These are phyloP conservation scores for Gossypium thurberi DNA, from an alignment of 345 rosid genomes.

Conservation along the genomic window DNA sequence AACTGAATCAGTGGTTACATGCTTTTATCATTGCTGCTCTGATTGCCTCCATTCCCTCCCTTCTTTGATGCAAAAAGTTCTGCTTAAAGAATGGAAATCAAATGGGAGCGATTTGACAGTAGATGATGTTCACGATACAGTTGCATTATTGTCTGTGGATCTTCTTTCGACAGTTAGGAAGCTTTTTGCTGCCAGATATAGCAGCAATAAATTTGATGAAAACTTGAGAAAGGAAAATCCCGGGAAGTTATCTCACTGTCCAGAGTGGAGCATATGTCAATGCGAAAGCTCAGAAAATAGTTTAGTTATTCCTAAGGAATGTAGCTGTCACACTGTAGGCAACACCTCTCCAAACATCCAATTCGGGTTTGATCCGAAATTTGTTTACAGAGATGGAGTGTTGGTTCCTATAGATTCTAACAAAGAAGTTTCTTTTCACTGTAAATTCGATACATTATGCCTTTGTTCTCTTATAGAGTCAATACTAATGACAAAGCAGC, in stretches of 20 bases:
- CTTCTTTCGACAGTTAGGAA: constrained; percentile 45
- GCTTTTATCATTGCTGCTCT: constrained; percentile 64
- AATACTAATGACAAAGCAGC: constrained; percentile 46
- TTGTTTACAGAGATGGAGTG: constrained; percentile 67
- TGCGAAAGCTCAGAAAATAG: constrained; percentile 37
- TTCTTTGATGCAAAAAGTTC: constrained; percentile 40
- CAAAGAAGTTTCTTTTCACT: constrained; percentile 42
- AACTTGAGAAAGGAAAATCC: constrained; percentile 20
- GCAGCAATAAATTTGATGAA: constrained; percentile 23
- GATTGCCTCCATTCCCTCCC: constrained; percentile 47
- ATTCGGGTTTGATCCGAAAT: constrained; percentile 32
- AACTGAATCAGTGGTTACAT: constrained; percentile 31
- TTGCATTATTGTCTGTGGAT: constrained; percentile 60
- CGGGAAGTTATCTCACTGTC: constrained; percentile 10
- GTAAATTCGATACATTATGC: constrained; percentile 67
- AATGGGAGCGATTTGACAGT: constrained; percentile 30
- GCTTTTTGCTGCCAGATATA: constrained; percentile 26
- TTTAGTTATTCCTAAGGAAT: constrained; percentile 32
- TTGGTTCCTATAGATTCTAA: constrained; percentile 42
- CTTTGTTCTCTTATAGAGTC: constrained; percentile 64
- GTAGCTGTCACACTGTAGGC: constrained; percentile 47
- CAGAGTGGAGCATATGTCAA: constrained; percentile 25
- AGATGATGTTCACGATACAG: constrained; percentile 65
- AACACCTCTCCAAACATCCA: constrained; percentile 18
- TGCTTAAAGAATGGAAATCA: constrained; percentile 36